Evolutionary conservation across 208 protist genomes (phyloP).

Genomic region (Leishmania tropica): DNA sequence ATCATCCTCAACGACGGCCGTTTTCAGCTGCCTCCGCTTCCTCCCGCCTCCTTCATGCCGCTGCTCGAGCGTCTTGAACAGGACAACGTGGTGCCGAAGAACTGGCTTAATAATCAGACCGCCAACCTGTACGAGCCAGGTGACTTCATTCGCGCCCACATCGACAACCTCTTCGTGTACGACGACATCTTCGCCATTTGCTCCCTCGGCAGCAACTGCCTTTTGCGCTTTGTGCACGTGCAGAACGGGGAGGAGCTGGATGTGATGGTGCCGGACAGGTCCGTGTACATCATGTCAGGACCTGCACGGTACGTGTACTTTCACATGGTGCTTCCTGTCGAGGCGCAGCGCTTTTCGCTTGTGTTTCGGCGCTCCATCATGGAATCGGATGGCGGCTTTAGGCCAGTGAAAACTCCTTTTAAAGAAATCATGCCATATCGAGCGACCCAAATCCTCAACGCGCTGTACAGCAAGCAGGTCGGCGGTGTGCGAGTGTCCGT

Average conservation of each 20-base stretch:
- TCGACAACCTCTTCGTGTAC: slow-evolving; percentile 92
- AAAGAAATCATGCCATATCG: slow-evolving; percentile 82
- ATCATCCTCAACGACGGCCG: slow-evolving; percentile 85
- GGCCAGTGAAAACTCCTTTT: slow-evolving; percentile 65
- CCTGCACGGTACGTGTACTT: slow-evolving; percentile 90
- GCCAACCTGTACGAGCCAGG: slow-evolving; percentile 90
- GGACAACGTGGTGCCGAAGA: slow-evolving; percentile 70
- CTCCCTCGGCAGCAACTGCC: slow-evolving; percentile 78
- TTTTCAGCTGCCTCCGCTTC: slow-evolving; percentile 86
- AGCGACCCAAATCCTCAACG: slow-evolving; percentile 84
- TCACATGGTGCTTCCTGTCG: slow-evolving; percentile 89
- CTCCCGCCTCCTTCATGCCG: slow-evolving; percentile 59
- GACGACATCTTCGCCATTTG: slow-evolving; percentile 90
- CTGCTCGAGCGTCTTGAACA: slow-evolving; percentile 82
- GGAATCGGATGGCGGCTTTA: slow-evolving; percentile 85
- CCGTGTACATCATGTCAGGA: slow-evolving; percentile 88
- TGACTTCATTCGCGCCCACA: slow-evolving; percentile 89
- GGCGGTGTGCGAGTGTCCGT: slow-evolving; percentile 79
- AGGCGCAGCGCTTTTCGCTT: slow-evolving; percentile 85
- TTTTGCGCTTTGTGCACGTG: slow-evolving; percentile 87
- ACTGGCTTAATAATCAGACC: slow-evolving; percentile 90
- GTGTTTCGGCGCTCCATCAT: slow-evolving; percentile 89
- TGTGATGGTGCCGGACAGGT: slow-evolving; percentile 82
- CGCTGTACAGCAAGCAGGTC: slow-evolving; percentile 83
- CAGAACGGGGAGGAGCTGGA: slow-evolving; percentile 90